Evolutionary conservation across 805 yeast genomes (phyloP).

Genomic region (Wickerhamomyces rabaulensis): DNA sequence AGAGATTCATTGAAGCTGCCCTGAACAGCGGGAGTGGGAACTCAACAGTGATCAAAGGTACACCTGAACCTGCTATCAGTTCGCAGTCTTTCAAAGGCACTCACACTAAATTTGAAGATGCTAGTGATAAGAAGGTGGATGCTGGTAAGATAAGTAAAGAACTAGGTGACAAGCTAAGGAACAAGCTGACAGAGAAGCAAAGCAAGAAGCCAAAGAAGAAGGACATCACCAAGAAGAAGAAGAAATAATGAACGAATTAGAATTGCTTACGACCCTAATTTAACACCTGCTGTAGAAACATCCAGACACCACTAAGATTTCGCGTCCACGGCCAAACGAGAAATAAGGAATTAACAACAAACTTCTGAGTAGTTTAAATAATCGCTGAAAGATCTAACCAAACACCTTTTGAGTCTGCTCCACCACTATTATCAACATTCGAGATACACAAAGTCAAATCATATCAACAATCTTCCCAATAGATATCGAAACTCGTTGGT

Average conservation of each 20-base stretch:
- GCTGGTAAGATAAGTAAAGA: conserved; percentile 2
- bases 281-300: not conserved
- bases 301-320: not conserved
- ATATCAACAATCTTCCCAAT: too few species aligned
- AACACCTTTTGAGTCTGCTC: too few species aligned
- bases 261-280: too few species aligned
- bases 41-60: conserved; percentile 15
- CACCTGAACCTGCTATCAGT: conserved; percentile 46
- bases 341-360: too few species aligned
- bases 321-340: too few species aligned
- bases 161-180: conserved; percentile 8
- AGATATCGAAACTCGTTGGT: too few species aligned
- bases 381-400: too few species aligned
- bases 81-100: conserved; percentile 45
- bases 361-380: too few species aligned
- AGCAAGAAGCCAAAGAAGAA: not conserved
- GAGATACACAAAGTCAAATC: too few species aligned
- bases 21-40: conserved; percentile 28
- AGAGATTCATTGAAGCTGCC: conserved; percentile 40
- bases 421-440: too few species aligned
- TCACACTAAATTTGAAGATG: conserved; percentile 41
- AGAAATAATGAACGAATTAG: not conserved
- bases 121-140: conserved; percentile 4
- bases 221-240: not conserved
- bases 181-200: not conserved